phyloP scores from a whole-genome alignment of 306 rosid species.

The Trifolium dubium region DNA sequence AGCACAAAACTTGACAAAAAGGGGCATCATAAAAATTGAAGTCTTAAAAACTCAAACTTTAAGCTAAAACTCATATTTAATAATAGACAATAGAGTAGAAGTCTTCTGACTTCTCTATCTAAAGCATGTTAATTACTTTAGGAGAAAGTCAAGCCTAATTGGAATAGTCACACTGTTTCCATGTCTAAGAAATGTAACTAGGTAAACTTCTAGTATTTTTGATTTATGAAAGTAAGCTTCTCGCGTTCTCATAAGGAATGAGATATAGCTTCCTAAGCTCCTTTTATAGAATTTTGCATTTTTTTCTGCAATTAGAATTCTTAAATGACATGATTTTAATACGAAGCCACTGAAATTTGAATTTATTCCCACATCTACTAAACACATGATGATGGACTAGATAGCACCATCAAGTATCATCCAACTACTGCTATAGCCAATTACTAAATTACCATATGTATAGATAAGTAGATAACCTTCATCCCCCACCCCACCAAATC shows the following conservation, averaged over 20 bases:
- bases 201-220: not conserved
- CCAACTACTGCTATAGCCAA: conserved; percentile 20
- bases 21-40: conserved; percentile 9
- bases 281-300: not conserved
- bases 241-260: too few species aligned
- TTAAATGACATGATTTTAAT: not conserved
- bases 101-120: conserved; percentile 25
- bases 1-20: conserved; percentile 30
- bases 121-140: not conserved
- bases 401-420: conserved; percentile 18
- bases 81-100: not conserved
- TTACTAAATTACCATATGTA: conserved; percentile 3
- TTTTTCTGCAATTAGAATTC: not conserved
- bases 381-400: not conserved
- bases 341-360: not conserved
- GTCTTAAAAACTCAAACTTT: conserved; percentile 37
- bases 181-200: conserved; percentile 16
- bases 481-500: not conserved
- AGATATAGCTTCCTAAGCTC: not conserved
- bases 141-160: conserved; percentile 30
- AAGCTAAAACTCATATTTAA: not conserved
- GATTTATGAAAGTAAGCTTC: not conserved
- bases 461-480: not conserved
- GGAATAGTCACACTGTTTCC: conserved; percentile 20
- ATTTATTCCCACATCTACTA: not conserved